Evolutionary conservation across 768 basidiomycete species (phyloP).

Genomic region (Leccinum imitatum): DNA sequence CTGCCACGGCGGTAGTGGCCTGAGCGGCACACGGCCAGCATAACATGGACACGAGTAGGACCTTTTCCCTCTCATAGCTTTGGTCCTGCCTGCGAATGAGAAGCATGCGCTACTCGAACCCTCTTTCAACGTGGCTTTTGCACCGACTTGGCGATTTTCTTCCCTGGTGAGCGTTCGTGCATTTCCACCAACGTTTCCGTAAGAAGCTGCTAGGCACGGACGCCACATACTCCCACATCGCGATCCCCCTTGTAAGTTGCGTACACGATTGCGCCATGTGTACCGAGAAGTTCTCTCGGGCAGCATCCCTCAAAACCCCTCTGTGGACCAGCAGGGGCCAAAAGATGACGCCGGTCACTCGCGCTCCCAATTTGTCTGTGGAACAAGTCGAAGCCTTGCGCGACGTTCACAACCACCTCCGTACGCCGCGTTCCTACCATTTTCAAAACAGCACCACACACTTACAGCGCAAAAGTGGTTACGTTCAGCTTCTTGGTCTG

Average conservation of each 20-base stretch:
- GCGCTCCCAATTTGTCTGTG: neutral
- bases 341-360: constrained; percentile 4
- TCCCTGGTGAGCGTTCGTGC: neutral
- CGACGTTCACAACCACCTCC: constrained; percentile 7
- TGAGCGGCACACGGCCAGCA: neutral
- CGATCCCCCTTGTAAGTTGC: neutral
- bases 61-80: neutral
- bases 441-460: neutral
- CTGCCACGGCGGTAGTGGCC: neutral
- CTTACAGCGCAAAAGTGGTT: constrained; percentile 20
- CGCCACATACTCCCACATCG: neutral
- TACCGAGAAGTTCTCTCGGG: neutral
- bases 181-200: neutral
- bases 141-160: neutral
- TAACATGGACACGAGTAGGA: neutral
- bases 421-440: neutral
- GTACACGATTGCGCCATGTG: neutral
- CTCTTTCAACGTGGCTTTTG: neutral
- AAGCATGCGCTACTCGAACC: neutral
- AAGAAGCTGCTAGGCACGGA: neutral
- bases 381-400: constrained; percentile 8
- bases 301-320: too few relatives aligned
- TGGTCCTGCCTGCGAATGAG: neutral
- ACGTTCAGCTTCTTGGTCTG: constrained; percentile 27
- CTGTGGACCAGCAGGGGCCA: neutral